Percentiles rank a stretch among this genome's conserved stretches.
Conservation (phyloP, 2,329 filamentous ascomycete genomes). For the Cercospora citrullina region DNA sequence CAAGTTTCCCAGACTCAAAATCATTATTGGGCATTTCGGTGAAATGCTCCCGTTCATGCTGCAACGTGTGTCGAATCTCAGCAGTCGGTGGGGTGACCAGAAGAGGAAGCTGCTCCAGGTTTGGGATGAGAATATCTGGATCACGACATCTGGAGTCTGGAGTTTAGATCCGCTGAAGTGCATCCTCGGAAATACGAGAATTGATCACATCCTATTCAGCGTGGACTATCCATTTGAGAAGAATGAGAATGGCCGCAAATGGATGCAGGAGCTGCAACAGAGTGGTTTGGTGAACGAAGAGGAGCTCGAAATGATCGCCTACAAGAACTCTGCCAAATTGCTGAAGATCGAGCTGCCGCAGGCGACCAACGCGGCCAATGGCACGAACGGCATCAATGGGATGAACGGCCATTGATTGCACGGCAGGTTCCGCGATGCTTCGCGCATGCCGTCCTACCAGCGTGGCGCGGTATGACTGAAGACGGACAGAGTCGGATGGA, state of each 20-base stretch:
- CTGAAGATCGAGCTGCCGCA: constrained; percentile 40
- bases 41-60: constrained; percentile 61
- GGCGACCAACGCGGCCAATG: constrained; percentile 12
- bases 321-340: constrained; percentile 54
- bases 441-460: neutral
- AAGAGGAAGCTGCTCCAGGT: constrained; percentile 44
- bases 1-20: constrained; percentile 54
- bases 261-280: constrained; percentile 51
- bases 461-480: neutral
- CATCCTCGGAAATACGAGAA: constrained; percentile 40
- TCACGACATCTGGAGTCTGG: constrained; percentile 61
- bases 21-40: constrained; percentile 59
- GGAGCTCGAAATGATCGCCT: constrained; percentile 53
- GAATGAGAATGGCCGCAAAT: constrained; percentile 54
- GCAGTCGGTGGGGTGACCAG: constrained; percentile 38
- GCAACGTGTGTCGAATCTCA: constrained; percentile 45
- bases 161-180: constrained; percentile 52
- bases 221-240: constrained; percentile 60
- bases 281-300: constrained; percentile 54
- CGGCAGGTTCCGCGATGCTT: neutral
- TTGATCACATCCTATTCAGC: constrained; percentile 57
- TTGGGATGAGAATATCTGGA: constrained; percentile 57
- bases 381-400: constrained; percentile 4
- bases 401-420: neutral
- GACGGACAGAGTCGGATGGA: neutral